Conservation (phyloP, 441 rosid genomes). For the Populus hybrid region DNA sequence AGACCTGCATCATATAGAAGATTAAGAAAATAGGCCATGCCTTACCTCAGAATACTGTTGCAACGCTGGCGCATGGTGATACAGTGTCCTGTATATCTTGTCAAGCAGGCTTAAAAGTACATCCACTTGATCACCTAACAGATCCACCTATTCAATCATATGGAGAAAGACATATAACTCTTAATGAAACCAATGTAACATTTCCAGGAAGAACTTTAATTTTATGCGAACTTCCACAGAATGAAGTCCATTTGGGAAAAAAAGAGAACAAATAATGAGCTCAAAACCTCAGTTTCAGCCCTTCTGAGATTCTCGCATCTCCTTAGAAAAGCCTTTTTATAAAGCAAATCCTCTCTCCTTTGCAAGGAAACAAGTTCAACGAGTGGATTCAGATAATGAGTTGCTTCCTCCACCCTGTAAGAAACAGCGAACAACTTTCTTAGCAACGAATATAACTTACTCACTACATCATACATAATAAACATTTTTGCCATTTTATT, state of each 20-base stretch:
- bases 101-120: slow-evolving; percentile 43
- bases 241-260: background rate
- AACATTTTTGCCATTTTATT: background rate
- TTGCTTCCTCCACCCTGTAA: slow-evolving; percentile 49
- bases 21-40: background rate
- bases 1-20: background rate
- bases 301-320: slow-evolving; percentile 66
- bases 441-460: background rate
- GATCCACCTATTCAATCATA: slow-evolving; percentile 54
- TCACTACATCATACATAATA: background rate
- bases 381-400: slow-evolving; percentile 26
- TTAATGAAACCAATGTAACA: background rate
- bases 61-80: slow-evolving; percentile 39
- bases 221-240: background rate
- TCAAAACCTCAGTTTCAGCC: slow-evolving; percentile 79
- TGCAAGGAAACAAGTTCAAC: slow-evolving; percentile 24
- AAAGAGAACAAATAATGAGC: background rate
- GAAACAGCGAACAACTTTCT: background rate
- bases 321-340: slow-evolving; percentile 54
- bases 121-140: slow-evolving; percentile 81
- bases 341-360: slow-evolving; percentile 40
- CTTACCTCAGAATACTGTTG: slow-evolving; percentile 48
- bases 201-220: background rate
- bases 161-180: background rate
- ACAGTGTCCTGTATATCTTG: slow-evolving; percentile 42